Percentiles rank a stretch among this genome's conserved stretches.
These are phyloP conservation scores for Naematelia encephala DNA, from an alignment of 768 basidiomycete genomes.

Conservation along the genomic window DNA sequence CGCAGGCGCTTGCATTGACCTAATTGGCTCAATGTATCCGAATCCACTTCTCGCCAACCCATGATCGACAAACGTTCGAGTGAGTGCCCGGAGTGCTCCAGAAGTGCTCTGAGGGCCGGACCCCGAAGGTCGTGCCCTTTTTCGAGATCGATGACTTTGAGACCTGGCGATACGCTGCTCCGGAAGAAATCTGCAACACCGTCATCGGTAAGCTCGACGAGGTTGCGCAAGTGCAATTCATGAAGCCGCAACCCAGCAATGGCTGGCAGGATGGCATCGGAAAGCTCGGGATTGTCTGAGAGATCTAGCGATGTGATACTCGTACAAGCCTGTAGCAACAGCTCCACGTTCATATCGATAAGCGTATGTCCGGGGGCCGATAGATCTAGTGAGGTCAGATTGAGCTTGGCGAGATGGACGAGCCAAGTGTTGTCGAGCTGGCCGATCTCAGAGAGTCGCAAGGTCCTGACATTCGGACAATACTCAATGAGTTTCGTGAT, in stretches of 20 bases:
- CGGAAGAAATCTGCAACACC: conserved; percentile 69
- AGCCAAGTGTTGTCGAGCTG: conserved; percentile 66
- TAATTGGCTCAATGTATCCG: conserved; percentile 54
- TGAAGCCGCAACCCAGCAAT: conserved; percentile 59
- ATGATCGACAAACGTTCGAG: conserved; percentile 69
- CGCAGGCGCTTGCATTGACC: conserved; percentile 54
- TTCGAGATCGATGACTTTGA: conserved; percentile 58
- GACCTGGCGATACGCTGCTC: conserved; percentile 20
- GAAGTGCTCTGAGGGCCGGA: conserved; percentile 61
- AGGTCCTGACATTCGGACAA: conserved; percentile 62
- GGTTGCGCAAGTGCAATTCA: conserved; percentile 59
- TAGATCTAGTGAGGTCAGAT: conserved; percentile 65
- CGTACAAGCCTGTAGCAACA: conserved; percentile 58
- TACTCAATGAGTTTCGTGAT: conserved; percentile 59
- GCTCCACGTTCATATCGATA: conserved; percentile 59
- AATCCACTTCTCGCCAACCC: conserved; percentile 65
- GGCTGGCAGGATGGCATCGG: conserved; percentile 57
- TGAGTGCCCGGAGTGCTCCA: conserved; percentile 63
- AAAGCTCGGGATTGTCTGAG: conserved; percentile 64
- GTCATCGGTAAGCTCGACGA: conserved; percentile 65
- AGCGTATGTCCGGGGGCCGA: conserved; percentile 57
- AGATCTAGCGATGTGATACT: conserved; percentile 64
- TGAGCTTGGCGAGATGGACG: conserved; percentile 56
- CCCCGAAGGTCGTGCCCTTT: conserved; percentile 61
- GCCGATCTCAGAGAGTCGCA: conserved; percentile 77